Evolutionary conservation across 2,329 filamentous ascomycete species (phyloP).

Genomic region (Aspergillus caelatus): DNA sequence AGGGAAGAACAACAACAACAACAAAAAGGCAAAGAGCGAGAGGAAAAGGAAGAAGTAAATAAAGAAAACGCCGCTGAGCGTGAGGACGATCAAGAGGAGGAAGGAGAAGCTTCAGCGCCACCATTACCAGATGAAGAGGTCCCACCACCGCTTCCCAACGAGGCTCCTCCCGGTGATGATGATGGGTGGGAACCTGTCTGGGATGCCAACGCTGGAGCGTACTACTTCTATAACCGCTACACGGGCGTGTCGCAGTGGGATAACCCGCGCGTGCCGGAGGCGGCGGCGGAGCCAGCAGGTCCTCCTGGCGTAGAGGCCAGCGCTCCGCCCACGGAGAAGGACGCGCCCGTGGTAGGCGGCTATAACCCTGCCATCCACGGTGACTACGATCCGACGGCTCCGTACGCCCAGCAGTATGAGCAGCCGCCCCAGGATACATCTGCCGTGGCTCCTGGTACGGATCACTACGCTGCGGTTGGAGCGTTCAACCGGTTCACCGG

Average conservation of each 20-base stretch:
- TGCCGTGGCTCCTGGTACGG: slow-evolving; percentile 34
- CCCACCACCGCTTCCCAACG: slow-evolving; percentile 56
- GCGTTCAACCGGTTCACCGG: slow-evolving; percentile 93
- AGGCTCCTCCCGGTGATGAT: slow-evolving; percentile 55
- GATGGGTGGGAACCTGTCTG: slow-evolving; percentile 82
- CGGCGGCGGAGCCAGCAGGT: slow-evolving; percentile 32
- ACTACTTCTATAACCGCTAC: slow-evolving; percentile 84
- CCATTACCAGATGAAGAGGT: slow-evolving; percentile 46
- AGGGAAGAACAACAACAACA: slow-evolving; percentile 53
- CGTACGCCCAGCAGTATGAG: slow-evolving; percentile 73
- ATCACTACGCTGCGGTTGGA: slow-evolving; percentile 67
- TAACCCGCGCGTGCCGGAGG: slow-evolving; percentile 72
- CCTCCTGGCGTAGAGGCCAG: slow-evolving; percentile 36
- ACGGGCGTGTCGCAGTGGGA: slow-evolving; percentile 79
- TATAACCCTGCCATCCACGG: slow-evolving; percentile 98
- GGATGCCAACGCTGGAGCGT: slow-evolving; percentile 69
- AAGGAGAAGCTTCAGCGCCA: slow-evolving; percentile 33
- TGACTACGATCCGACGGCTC: slow-evolving; percentile 93
- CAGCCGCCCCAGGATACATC: slow-evolving; percentile 39
- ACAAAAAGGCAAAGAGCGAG: slow-evolving; percentile 17
- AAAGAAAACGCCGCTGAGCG: slow-evolving; percentile 14
- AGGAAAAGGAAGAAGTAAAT: slow-evolving; percentile 17
- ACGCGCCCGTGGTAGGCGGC: slow-evolving; percentile 61
- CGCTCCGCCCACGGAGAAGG: slow-evolving; percentile 34
- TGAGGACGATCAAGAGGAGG: slow-evolving; percentile 18